These are phyloP conservation scores for Hypholoma sublateritium DNA, from an alignment of 768 basidiomycete species.

Conservation along the genomic window DNA sequence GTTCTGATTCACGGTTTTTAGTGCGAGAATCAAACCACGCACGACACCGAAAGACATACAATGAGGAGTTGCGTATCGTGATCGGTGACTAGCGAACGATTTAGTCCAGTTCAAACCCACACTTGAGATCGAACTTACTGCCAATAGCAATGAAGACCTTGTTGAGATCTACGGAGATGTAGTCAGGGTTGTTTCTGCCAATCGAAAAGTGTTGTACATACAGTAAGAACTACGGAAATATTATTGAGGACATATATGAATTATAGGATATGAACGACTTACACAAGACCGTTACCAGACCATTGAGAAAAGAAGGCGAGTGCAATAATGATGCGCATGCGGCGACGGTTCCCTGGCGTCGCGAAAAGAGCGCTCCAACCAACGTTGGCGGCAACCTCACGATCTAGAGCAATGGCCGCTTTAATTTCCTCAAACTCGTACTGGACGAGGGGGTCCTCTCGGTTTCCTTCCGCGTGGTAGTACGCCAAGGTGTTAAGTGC, in stretches of 20 bases:
- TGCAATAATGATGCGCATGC: constrained; percentile 56
- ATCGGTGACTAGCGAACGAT: constrained; percentile 39
- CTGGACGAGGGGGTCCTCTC: constrained; percentile 54
- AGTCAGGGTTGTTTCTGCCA: background rate
- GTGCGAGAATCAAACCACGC: background rate
- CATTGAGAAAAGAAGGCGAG: constrained; percentile 63
- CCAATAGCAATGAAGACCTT: constrained; percentile 53
- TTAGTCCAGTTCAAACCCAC: no score
- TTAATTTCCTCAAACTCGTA: constrained; percentile 69
- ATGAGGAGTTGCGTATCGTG: constrained; percentile 41
- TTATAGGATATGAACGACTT: constrained; percentile 8
- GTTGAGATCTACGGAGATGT: constrained; percentile 38
- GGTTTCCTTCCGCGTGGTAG: constrained; percentile 57
- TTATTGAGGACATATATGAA: constrained; percentile 12
- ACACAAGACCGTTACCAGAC: constrained; percentile 54
- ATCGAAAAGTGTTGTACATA: constrained; percentile 6
- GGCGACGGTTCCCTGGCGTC: constrained; percentile 50
- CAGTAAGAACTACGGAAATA: constrained; percentile 44
- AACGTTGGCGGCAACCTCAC: constrained; percentile 37
- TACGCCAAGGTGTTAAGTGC: constrained; percentile 51
- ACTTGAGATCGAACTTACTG: constrained; percentile 26
- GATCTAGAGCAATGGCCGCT: constrained; percentile 47
- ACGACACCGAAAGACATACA: constrained; percentile 22
- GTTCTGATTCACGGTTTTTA: constrained; percentile 36
- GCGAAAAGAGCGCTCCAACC: constrained; percentile 47